Evolutionary conservation across 331 rosid species (phyloP), one percentile per base, ranked within the genome.

Genomic region (Acacia pycnantha): DNA sequence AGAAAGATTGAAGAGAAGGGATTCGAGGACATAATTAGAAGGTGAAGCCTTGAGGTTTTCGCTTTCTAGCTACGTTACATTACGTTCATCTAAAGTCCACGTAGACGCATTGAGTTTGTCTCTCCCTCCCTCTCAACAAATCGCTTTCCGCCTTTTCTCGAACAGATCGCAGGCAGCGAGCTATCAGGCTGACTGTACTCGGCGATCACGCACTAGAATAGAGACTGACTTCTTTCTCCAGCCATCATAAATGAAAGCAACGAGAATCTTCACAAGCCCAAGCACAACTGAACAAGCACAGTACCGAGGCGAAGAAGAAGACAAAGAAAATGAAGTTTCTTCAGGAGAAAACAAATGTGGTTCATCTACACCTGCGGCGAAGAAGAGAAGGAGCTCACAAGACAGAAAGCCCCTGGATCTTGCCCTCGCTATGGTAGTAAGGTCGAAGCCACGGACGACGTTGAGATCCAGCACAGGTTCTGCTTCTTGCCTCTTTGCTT

Each of bases 351-450:
- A 93, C n/a, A 85, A 93, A 91, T 91, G 97, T 91, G 92, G 92
- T 58, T 86, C 70, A 71, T 85, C n/a, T 88, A 78, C 26, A 89
- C 91, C 8, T 90, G 90, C 29, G 90, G 90, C 0, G 97, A 83
- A 58, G 90, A 86, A 61, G 88, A 93, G 92, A 91, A 67, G 83
- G 97, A 96, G 82, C 47, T 96, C 18, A 95, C 94, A 0, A 82
- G 89, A 65, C 97, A 91, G 79, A 77, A 85, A 82, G 99, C 97
- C 0, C 92, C 97, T 0, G 99, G 99, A 44, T 87, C 90, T 0
- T 96, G 98, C 69, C 98, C 99, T 73, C 70, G 84, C 82, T 96
- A 98, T 67, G 85, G 84, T 2, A 98, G 97, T 11, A 94, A 96
- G 56, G 99, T 96, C 44, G 88, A 91, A 68, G 97, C 94, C 68